These are phyloP conservation scores for Pecoramyces ruminantium DNA, from an alignment of 192 early-diverging fungal genomes.

Conservation along the genomic window DNA sequence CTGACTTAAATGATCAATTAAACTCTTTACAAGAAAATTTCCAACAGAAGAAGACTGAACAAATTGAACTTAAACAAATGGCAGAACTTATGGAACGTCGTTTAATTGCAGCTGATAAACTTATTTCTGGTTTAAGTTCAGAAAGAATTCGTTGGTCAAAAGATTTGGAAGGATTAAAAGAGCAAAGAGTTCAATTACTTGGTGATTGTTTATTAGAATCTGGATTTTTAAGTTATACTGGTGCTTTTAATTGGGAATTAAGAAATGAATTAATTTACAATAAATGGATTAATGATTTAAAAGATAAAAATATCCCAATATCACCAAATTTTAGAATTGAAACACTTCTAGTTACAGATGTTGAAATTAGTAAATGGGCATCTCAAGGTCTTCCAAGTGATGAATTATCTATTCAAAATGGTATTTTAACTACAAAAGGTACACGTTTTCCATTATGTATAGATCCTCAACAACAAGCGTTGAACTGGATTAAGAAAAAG, in stretches of 20 bases:
- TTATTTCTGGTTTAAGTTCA: conserved; percentile 38
- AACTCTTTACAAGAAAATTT: conserved; percentile 27
- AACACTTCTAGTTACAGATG: conserved; percentile 28
- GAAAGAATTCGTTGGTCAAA: conserved; percentile 40
- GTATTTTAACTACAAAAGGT: conserved; percentile 38
- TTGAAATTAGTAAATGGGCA: conserved; percentile 38
- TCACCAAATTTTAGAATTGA: conserved; percentile 28
- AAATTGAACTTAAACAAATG: conserved; percentile 40
- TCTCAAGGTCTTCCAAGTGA: conserved; percentile 41
- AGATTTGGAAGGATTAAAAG: conserved; percentile 29
- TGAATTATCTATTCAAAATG: conserved; percentile 43
- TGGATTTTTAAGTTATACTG: conserved; percentile 40
- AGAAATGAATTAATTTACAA: conserved; percentile 39
- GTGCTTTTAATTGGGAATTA: conserved; percentile 44
- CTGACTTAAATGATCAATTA: conserved; percentile 28
- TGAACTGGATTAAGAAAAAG: conserved; percentile 39
- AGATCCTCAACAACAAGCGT: conserved; percentile 41
- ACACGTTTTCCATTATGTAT: conserved; percentile 44
- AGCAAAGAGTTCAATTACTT: conserved; percentile 29
- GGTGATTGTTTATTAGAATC: conserved; percentile 41
- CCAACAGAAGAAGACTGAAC: conserved; percentile 38
- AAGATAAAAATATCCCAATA: conserved; percentile 18
- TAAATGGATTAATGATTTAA: conserved; percentile 28
- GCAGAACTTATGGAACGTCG: conserved; percentile 45
- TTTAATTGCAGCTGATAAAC: conserved; percentile 36